These are phyloP conservation scores for Chlamydomonas reinhardtii DNA, from an alignment of 163 green algal species.

Conservation along the genomic window DNA sequence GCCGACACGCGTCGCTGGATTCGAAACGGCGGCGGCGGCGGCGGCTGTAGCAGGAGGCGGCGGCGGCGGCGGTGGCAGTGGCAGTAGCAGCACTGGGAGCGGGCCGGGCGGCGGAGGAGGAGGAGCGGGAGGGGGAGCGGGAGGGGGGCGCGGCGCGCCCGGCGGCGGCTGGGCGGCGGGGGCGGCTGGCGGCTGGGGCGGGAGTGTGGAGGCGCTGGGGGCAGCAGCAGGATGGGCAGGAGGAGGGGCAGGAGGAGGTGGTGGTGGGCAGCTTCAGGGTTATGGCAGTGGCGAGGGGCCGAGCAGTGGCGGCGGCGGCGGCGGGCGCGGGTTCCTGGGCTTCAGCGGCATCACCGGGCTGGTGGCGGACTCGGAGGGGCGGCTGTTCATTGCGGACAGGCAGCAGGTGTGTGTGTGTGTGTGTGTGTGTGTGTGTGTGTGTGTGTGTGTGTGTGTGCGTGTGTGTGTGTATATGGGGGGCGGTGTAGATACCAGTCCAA, in stretches of 20 bases:
- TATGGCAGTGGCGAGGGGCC: too few species aligned
- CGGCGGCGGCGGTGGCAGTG: too few species aligned
- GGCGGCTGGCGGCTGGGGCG: neutral
- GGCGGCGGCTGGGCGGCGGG: neutral
- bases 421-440: neutral
- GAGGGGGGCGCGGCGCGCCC: too few species aligned
- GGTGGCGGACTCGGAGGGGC: neutral
- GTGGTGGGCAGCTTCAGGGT: neutral
- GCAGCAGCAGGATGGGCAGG: neutral
- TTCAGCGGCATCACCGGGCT: slow-evolving; percentile 14
- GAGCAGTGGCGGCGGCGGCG: neutral
- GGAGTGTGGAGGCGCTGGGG: neutral
- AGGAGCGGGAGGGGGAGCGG: too few species aligned
- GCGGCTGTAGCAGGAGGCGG: too few species aligned
- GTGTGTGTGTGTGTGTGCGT: too few species aligned
- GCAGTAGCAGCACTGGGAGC: neutral
- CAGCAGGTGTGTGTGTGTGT: neutral
- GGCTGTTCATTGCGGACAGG: slow-evolving; percentile 20
- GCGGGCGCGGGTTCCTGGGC: neutral
- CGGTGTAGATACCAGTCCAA: too few species aligned
- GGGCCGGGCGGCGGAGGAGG: neutral
- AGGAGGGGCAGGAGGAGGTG: neutral
- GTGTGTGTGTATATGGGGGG: too few species aligned
- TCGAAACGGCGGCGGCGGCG: neutral
- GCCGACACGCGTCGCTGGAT: neutral